A percentile compares a stretch with the other conserved stretches of the same genome.
Conservation (phyloP, 2,329 filamentous ascomycete species). For the Pyricularia sp. region DNA sequence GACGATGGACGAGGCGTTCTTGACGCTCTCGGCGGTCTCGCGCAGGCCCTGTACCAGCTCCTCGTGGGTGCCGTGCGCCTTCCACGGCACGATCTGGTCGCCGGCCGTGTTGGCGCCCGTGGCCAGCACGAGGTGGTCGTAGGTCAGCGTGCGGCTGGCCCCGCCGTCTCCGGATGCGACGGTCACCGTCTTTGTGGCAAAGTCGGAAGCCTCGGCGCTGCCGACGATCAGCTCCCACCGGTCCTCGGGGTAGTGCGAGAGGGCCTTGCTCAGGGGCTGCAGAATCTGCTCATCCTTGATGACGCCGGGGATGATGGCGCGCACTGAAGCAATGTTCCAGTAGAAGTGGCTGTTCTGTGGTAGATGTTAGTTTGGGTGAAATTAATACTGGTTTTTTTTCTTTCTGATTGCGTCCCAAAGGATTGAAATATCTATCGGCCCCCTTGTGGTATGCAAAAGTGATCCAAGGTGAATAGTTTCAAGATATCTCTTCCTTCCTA, state of each 20-base stretch:
- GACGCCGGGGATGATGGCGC: constrained; percentile 41
- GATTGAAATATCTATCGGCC: too few species aligned
- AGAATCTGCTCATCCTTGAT: constrained; percentile 41
- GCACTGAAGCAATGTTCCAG: constrained; percentile 48
- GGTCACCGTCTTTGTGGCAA: constrained; percentile 32
- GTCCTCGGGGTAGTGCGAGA: constrained; percentile 38
- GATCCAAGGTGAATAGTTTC: background rate
- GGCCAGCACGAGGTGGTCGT: constrained; percentile 49
- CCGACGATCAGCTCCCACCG: constrained; percentile 44
- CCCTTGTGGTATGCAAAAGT: background rate
- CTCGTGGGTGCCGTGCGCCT: constrained; percentile 36
- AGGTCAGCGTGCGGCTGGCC: constrained; percentile 23
- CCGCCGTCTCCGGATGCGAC: constrained; percentile 18
- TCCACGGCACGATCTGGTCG: constrained; percentile 39
- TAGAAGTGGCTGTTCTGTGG: constrained; percentile 45
- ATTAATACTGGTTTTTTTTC: background rate
- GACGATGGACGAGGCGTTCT: constrained; percentile 39
- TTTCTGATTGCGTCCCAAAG: background rate
- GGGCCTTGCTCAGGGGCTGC: constrained; percentile 36
- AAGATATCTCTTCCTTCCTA: background rate
- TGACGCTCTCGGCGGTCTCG: constrained; percentile 28
- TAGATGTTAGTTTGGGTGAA: background rate
- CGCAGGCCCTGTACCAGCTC: constrained; percentile 31
- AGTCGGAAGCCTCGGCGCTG: constrained; percentile 32
- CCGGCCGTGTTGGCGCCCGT: constrained; percentile 36